Evolutionary conservation across 805 yeast species (phyloP).

Genomic region (Metahyphopichia silvanorum): DNA sequence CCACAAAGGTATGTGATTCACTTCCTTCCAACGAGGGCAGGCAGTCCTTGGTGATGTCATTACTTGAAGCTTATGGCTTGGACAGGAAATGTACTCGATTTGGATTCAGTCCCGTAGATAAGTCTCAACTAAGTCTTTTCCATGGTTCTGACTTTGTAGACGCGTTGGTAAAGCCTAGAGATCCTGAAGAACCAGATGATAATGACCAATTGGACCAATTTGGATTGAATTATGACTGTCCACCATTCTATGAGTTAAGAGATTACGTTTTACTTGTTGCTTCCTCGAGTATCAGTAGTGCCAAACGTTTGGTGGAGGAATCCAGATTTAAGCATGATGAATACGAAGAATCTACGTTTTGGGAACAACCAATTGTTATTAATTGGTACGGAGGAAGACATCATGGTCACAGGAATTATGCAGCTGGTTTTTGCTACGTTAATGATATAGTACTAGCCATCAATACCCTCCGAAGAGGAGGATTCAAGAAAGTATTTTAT

Average conservation of each 20-base stretch:
- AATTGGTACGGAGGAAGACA: conserved; percentile 85
- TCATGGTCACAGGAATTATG: conserved; percentile 52
- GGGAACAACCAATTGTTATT: conserved; percentile 39
- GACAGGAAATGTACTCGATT: conserved; percentile 18
- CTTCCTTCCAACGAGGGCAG: conserved; percentile 55
- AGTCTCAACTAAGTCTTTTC: conserved; percentile 41
- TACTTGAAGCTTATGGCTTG: conserved; percentile 42
- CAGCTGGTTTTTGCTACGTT: conserved; percentile 71
- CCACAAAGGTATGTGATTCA: conserved; percentile 30
- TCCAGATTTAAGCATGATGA: conserved; percentile 4
- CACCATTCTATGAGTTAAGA: conserved; percentile 51
- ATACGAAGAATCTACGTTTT: background rate
- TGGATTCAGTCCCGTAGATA: conserved; percentile 22
- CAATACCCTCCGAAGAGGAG: conserved; percentile 44
- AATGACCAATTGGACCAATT: conserved; percentile 19
- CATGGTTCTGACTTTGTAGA: conserved; percentile 47
- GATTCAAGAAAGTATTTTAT: conserved; percentile 49
- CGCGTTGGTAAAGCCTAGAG: conserved; percentile 28
- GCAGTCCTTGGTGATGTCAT: conserved; percentile 40
- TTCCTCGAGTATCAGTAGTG: conserved; percentile 57
- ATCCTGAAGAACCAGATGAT: background rate
- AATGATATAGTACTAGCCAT: conserved; percentile 66
- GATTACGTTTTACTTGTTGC: conserved; percentile 49
- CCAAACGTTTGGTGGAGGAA: conserved; percentile 32
- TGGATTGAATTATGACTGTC: conserved; percentile 65